phyloP scores from a whole-genome alignment of 2,329 filamentous ascomycete genomes.

The Fusarium sp. region DNA sequence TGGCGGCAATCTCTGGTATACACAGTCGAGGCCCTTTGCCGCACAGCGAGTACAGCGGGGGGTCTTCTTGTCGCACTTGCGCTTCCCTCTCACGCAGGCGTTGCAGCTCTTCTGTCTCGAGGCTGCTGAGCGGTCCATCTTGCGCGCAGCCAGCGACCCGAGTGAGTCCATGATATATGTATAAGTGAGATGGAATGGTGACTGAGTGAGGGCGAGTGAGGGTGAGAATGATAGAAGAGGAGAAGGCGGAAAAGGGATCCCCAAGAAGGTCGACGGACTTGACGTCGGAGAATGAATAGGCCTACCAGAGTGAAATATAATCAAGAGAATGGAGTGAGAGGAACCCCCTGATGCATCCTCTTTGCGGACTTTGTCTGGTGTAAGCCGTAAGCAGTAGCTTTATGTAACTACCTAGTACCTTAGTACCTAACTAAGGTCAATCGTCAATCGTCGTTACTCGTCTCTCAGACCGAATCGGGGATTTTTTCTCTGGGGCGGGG shows the following conservation, averaged over 20 bases:
- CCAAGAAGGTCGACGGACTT: slow-evolving; percentile 17
- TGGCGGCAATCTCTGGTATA: slow-evolving; percentile 51
- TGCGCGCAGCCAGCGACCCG: slow-evolving; percentile 40
- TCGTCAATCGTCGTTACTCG: background rate
- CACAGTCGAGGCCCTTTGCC: slow-evolving; percentile 53
- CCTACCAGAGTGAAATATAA: background rate
- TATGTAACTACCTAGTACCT: background rate
- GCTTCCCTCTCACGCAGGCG: slow-evolving; percentile 58
- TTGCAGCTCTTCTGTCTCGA: slow-evolving; percentile 63
- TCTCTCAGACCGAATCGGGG: slow-evolving; percentile 29
- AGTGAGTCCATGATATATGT: slow-evolving; percentile 39
- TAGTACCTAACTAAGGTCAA: background rate
- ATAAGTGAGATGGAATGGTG: background rate
- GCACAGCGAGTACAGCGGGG: slow-evolving; percentile 55
- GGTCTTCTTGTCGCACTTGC: slow-evolving; percentile 57
- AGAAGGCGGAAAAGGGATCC: slow-evolving; percentile 8
- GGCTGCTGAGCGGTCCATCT: slow-evolving; percentile 46
- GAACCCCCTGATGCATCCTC: background rate
- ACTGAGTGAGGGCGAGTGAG: background rate
- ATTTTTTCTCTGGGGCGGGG: background rate
- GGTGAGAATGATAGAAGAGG: background rate
- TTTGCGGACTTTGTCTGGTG: slow-evolving; percentile 17
- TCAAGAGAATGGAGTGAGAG: background rate
- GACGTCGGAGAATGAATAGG: slow-evolving; percentile 19
- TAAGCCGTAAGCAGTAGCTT: slow-evolving; percentile 11